Evolutionary conservation across 2,329 filamentous ascomycete species (phyloP), one percentile per base, ranked within the genome.

Genomic region (Alternaria atra): DNA sequence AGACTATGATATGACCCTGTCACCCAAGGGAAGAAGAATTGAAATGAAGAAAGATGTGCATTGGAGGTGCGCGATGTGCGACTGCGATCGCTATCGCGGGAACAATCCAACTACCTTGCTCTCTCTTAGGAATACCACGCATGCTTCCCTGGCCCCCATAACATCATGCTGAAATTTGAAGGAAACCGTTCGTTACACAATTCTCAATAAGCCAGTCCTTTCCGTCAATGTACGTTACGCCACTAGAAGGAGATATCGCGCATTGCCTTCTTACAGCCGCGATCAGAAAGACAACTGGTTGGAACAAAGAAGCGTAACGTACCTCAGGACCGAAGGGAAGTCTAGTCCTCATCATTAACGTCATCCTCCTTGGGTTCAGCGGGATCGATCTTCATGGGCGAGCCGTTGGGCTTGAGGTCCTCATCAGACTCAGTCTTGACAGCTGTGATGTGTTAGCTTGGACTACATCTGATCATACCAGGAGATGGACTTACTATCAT

Each of bases 311-410:
- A 15, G 5, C n/a, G 20, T 15, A 10, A 13, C 12, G 1, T 58
- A 62, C 57, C 51, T 58, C 42, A 32, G 25, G 23, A 8, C n/a
- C 8, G 13, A 25, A 23, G 10, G 27, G 2, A 15, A 5, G 8
- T 48, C 39, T 72, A 73, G 47, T 65, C 54, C 20, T 71, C 66
- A 17, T 64, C 57, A 40, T 61, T 51, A 10, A 40, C 42, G 23
- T 37, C n/a, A 15, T 65, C 63, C n/a, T 63, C 56, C 23, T 30
- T 10, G 39, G 51, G 27, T 10, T 50, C 55, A 13, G 42, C 27
- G n/a, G 44, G 34, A 12, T 60, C 50, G 32, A 23, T 34, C 29
- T 61, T 55, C 20, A 56, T 37, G 4, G 60, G 39, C 2, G 53
- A 50, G 29, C 9, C 20, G 4, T 32, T 51, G 40, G 34, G 25